Base-by-base conservation (phyloP, 345 rosid genomes). In the Erodium maritimum region DNA sequence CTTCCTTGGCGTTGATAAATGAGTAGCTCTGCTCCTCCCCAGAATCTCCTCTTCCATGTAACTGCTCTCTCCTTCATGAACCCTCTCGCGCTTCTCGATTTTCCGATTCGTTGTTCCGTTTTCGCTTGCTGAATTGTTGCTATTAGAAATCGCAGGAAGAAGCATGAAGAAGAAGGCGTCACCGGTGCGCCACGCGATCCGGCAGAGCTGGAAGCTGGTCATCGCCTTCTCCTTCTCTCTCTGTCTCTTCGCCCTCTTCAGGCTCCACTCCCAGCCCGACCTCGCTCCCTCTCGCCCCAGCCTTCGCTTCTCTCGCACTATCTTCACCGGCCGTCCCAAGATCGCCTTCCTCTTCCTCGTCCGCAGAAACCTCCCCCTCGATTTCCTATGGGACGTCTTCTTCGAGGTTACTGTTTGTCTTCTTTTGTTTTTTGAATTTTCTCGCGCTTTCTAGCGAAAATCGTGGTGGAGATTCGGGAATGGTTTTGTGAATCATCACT, bases 351-450 rank as follows among this genome's bases (percentile, higher is more conserved):
- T 84, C 57, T 81, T 79, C 76, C 79, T 88, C 4, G 71, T 70
- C 48, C 81, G 88, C 33, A 72, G 70, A 20, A 69, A 79, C 54
- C 71, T 89, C 21, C 94, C 93, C 2, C 82, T 77, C 7, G 88
- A 79, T 70, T 86, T 82, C 61, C 84, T 88, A 0, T 88, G 96
- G 96, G 83, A 68, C 12, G 61, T 65, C 62, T 88, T 85, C 79
- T 82, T 85, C 70, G 78, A 85, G 87, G 95, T 87, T 14, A 7
- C 53, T 46, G 52, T 19, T n/a, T n/a, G n/a, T n/a, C n/a, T n/a
- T n/a, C n/a, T 17, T 50, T 24, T 6, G 17, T 16, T 10, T 18
- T 51, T 56, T 21, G 1, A 55, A 11, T 0, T 33, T 61, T 58
- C 5, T 52, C n/a, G 46, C 18, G 9, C 12, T 59, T 65, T 23